These are phyloP conservation scores for Paxillus involutus DNA, from an alignment of 768 basidiomycete species.

Conservation along the genomic window DNA sequence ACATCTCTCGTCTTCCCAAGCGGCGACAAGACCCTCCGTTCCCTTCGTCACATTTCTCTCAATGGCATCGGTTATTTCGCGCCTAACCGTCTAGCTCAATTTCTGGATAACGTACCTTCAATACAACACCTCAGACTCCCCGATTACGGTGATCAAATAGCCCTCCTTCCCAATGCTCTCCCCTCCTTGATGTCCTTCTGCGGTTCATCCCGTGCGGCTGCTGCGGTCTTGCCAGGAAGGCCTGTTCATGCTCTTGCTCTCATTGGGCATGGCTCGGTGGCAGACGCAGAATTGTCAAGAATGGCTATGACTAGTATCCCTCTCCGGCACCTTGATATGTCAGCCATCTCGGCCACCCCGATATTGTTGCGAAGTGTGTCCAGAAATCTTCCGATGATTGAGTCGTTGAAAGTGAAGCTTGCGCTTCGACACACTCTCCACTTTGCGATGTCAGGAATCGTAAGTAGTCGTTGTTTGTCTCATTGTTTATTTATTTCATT, in stretches of 20 bases:
- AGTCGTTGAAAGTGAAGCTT: slow-evolving; percentile 53
- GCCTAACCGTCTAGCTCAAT: slow-evolving; percentile 33
- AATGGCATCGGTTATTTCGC: slow-evolving; percentile 43
- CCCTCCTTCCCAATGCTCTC: slow-evolving; percentile 43
- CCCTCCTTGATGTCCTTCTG: slow-evolving; percentile 55
- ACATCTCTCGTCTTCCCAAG: slow-evolving; percentile 38
- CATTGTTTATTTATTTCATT: slow-evolving; percentile 3
- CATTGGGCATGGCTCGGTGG: slow-evolving; percentile 56
- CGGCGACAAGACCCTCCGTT: slow-evolving; percentile 40
- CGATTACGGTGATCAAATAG: slow-evolving; percentile 44
- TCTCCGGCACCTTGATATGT: slow-evolving; percentile 56
- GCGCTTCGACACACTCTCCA: slow-evolving; percentile 67
- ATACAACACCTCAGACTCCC: slow-evolving; percentile 47
- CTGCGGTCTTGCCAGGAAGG: slow-evolving; percentile 58
- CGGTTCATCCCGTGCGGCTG: slow-evolving; percentile 59
- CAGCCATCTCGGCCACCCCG: slow-evolving; percentile 59
- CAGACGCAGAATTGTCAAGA: slow-evolving; percentile 47
- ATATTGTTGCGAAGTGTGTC: slow-evolving; percentile 56
- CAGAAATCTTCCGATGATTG: slow-evolving; percentile 46
- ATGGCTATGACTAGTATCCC: slow-evolving; percentile 50
- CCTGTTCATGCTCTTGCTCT: slow-evolving; percentile 58
- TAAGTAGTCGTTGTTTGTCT: slow-evolving; percentile 37
- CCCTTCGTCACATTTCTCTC: slow-evolving; percentile 43
- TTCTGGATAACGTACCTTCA: slow-evolving; percentile 41
- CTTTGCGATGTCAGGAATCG: slow-evolving; percentile 53